A percentile compares a stretch with the other conserved stretches of the same genome.
Conservation (phyloP, 78 protist species). For the Cavenderia fasciculata region DNA sequence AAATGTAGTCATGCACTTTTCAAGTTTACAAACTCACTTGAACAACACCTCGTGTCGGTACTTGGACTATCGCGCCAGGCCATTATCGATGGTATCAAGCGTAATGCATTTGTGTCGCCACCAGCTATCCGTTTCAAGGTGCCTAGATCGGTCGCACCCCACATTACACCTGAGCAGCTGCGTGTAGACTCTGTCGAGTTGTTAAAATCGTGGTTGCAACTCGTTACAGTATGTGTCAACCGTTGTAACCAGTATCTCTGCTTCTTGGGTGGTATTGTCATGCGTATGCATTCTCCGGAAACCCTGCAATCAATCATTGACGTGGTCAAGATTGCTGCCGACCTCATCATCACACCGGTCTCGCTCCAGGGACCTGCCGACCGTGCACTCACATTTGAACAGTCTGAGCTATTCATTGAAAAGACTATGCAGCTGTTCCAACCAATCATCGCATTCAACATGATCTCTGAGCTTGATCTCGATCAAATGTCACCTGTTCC, state of each 20-base stretch:
- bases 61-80: neutral
- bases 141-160: neutral
- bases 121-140: slow-evolving; percentile 60
- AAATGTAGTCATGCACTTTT: slow-evolving; percentile 10
- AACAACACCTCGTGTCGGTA: neutral
- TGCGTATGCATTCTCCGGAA: too few species aligned
- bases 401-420: too few species aligned
- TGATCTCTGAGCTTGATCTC: too few species aligned
- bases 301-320: too few species aligned
- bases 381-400: too few species aligned
- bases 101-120: slow-evolving; percentile 60
- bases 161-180: neutral
- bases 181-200: neutral
- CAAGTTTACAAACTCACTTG: slow-evolving; percentile 36
- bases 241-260: slow-evolving; percentile 36
- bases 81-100: slow-evolving; percentile 3
- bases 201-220: slow-evolving; percentile 14
- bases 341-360: too few species aligned
- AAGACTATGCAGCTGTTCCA: too few species aligned
- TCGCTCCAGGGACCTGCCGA: too few species aligned
- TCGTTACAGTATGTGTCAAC: slow-evolving; percentile 35
- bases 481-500: too few species aligned
- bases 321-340: too few species aligned
- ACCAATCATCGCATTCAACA: too few species aligned
- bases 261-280: slow-evolving; percentile 64